Conservation (phyloP, 805 yeast genomes). For the Yamadazyma sp. region DNA sequence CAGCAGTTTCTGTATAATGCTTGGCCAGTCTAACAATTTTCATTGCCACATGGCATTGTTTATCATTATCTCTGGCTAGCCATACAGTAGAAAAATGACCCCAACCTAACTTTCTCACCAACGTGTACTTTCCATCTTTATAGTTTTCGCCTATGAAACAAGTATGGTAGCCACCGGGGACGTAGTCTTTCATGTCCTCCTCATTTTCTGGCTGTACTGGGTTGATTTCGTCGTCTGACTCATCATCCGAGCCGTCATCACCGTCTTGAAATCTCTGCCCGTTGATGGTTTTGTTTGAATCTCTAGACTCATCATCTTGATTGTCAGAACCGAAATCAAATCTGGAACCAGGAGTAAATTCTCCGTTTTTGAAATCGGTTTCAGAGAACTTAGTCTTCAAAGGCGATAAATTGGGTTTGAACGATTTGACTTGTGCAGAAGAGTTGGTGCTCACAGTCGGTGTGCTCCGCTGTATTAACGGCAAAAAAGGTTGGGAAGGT, state of each 20-base stretch:
- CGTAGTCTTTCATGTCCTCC: slow-evolving; percentile 83
- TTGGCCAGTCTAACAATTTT: slow-evolving; percentile 90
- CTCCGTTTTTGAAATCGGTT: slow-evolving; percentile 8
- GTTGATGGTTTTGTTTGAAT: slow-evolving; percentile 4
- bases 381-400: slow-evolving; percentile 36
- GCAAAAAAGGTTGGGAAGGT: slow-evolving; percentile 17
- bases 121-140: slow-evolving; percentile 69
- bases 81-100: slow-evolving; percentile 97
- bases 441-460: slow-evolving; percentile 34
- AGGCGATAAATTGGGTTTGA: slow-evolving; percentile 38
- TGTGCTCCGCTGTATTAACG: slow-evolving; percentile 25
- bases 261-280: slow-evolving; percentile 14
- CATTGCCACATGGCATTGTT: slow-evolving; percentile 80
- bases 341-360: slow-evolving; percentile 16
- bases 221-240: slow-evolving; percentile 25
- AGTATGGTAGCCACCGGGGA: slow-evolving; percentile 95
- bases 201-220: slow-evolving; percentile 55
- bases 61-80: slow-evolving; percentile 66
- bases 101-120: slow-evolving; percentile 95
- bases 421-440: slow-evolving; percentile 31
- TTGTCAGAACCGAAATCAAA: slow-evolving; percentile 16
- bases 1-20: slow-evolving; percentile 90
- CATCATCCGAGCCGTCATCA: slow-evolving; percentile 26
- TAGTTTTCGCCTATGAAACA: slow-evolving; percentile 84
- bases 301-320: slow-evolving; percentile 15